Evolutionary conservation across 441 rosid species (phyloP), one percentile per base, ranked within the genome.

Genomic region (Erodium texanum): DNA sequence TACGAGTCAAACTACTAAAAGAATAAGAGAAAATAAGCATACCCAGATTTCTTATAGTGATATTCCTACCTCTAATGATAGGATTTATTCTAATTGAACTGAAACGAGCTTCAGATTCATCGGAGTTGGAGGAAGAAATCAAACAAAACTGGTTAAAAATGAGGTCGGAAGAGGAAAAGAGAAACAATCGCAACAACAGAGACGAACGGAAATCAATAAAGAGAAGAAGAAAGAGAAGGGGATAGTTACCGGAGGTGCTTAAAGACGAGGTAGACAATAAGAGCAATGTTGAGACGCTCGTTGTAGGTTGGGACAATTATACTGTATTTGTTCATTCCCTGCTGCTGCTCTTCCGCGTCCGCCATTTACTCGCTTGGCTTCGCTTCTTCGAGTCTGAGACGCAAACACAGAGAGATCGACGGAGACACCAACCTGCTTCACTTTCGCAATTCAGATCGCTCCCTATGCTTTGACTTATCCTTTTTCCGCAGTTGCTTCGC

Each of bases 211-310:
- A 41, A 41, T 41, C 36, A 4, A 32, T 3, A 32, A 32, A 5
- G 36, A 7, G 6, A 4, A 32, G 36, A 32, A 32, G 36, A 32
- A 32, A 32, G 36, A 32, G 36, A 32, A 32, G 36, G 2, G 48
- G 48, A 41, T 10, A 1, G 48, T 41, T 76, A 93, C 97, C 81
- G 83, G 71, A 94, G 92, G 82, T 90, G 97, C 82, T 94, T 92
- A 85, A 88, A 94, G 77, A 92, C 70, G 71, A 94, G 97, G 84
- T 86, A 94, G 79, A 88, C 88, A 68, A 92, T 68, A 69, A 94
- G 82, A 41, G 97, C 88, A 74, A 94, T 87, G 77, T 94, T 94
- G 76, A 91, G 88, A 24, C 94, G 94, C 82, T 92, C 98, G 81
- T 94, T 92, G 86, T 88, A 92, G 1, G 99, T 94, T 23, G 97